Evolutionary conservation across 2,329 filamentous ascomycete genomes (phyloP).

Genomic region (Claviceps pusilla): DNA sequence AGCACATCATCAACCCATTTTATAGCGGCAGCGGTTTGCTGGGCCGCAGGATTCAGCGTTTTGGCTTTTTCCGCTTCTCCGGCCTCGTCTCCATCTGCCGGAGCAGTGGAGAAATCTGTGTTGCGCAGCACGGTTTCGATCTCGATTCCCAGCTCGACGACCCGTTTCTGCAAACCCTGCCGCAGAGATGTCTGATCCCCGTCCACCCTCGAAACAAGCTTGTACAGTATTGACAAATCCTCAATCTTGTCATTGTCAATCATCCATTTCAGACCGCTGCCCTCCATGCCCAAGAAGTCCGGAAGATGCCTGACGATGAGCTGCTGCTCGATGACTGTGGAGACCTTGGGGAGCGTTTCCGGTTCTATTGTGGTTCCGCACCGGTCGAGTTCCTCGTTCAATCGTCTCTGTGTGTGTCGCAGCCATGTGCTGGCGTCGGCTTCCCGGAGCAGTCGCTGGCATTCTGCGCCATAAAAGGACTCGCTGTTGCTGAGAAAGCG

Average conservation of each 20-base stretch:
- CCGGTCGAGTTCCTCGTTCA: constrained; percentile 67
- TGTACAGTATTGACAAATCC: constrained; percentile 69
- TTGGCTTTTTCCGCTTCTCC: constrained; percentile 25
- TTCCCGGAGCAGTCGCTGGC: constrained; percentile 56
- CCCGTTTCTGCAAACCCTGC: constrained; percentile 53
- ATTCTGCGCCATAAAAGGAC: constrained; percentile 63
- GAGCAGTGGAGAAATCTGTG: constrained; percentile 34
- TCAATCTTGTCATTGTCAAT: constrained; percentile 73
- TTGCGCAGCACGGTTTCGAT: constrained; percentile 57
- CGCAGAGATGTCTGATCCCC: constrained; percentile 55
- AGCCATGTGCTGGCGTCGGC: constrained; percentile 74
- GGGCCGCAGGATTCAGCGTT: constrained; percentile 39
- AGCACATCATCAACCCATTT: constrained; percentile 93
- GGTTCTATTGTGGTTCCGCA: constrained; percentile 69
- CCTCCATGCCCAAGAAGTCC: constrained; percentile 72
- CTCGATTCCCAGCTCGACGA: constrained; percentile 66
- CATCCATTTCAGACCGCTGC: constrained; percentile 75
- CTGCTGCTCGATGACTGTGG: constrained; percentile 62
- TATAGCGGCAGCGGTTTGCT: constrained; percentile 74
- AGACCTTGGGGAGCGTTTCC: constrained; percentile 57
- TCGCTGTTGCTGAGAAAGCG: constrained; percentile 57
- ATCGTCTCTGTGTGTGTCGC: constrained; percentile 54
- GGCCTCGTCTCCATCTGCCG: constrained; percentile 30
- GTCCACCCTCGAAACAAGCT: constrained; percentile 65
- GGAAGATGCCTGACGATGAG: constrained; percentile 63